Evolutionary conservation across 202 grass and related monocot genomes (phyloP).

Genomic region (Cymbopogon flexuosus): DNA sequence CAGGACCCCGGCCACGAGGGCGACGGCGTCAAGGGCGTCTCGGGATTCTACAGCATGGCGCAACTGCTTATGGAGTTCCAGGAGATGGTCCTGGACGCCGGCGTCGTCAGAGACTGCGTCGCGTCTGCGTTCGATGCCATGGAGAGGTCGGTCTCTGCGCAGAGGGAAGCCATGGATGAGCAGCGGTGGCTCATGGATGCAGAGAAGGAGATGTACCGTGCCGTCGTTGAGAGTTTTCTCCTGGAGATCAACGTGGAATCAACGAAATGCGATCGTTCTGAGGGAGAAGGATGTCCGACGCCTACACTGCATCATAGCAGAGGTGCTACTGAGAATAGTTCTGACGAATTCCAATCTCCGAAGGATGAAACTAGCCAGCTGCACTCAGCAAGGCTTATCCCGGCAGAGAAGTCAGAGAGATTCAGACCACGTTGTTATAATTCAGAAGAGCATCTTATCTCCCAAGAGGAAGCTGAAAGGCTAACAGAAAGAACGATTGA

Average conservation of each 20-base stretch:
- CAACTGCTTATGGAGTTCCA: conserved; percentile 53
- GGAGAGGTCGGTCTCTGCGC: conserved; percentile 26
- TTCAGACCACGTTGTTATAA: not conserved
- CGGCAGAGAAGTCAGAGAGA: not conserved
- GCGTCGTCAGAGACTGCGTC: conserved; percentile 38
- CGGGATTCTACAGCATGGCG: conserved; percentile 50
- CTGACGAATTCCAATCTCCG: not conserved
- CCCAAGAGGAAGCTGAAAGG: conserved; percentile 9
- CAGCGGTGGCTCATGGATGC: conserved; percentile 35
- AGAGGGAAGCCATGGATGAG: conserved; percentile 36
- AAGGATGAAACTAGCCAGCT: not conserved
- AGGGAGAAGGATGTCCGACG: not conserved
- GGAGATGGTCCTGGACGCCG: conserved; percentile 49
- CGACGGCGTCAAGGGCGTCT: conserved; percentile 33
- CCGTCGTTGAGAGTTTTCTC: conserved; percentile 37
- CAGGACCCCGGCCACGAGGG: conserved; percentile 30
- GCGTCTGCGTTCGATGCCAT: conserved; percentile 49
- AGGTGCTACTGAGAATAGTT: not conserved
- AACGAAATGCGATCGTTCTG: not conserved
- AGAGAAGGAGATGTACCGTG: conserved; percentile 38
- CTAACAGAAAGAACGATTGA: conserved; percentile 28
- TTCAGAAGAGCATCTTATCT: not conserved
- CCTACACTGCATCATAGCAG: not conserved
- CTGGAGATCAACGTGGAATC: conserved; percentile 20
- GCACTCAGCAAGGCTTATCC: not conserved